Base-by-base conservation (phyloP, 1,284 basidiomycete species). In the Moniliophthora roreri region DNA sequence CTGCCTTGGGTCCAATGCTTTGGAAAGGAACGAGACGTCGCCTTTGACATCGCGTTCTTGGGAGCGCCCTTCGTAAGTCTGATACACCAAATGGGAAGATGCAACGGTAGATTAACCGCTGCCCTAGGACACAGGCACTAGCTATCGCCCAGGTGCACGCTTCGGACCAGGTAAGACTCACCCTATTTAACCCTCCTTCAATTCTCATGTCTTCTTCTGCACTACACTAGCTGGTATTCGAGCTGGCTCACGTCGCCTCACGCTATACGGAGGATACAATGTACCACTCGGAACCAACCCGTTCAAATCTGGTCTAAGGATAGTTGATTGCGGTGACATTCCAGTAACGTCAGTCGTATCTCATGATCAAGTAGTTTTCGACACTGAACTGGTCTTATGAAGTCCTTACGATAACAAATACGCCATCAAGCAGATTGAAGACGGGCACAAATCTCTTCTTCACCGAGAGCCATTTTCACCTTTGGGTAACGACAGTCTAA, bases 11-110 rank as follows among this genome's bases (percentile, higher is more conserved):
- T 87, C 1, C 80, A 87, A 60, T 89, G 87, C 63, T 78, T 89
- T 44, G 80, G 80, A 18, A 79, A 76, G 58, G 78, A 85, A 51
- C 75, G 67, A 53, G 67, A 81, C 47, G 66, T 72, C 26, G 62
- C 75, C 1, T 86, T 89, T 60, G 89, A 91, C 66, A 86, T 91
- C 55, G 89, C 88, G 11, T 85, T 92, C 68, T 70, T 92, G 49
- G 90, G 89, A 34, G 86, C 88, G 44, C 90, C 89, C 1, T 90
- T 92, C 63, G 84, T 85, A 66, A 63, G 80, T 69, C 16, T 32
- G 53, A 40, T 55, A 51, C 37, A 50, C 52, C 26, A 32, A 6
- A 6, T 32, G 11, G 24, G 16, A 46, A 15, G 26, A n/a, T 32
- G 23, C 28, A 32, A 23, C 16, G 24, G 23, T 13, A 45, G 15